phyloP scores from a whole-genome alignment of 768 basidiomycete genomes.

The Lactarius evosmus region DNA sequence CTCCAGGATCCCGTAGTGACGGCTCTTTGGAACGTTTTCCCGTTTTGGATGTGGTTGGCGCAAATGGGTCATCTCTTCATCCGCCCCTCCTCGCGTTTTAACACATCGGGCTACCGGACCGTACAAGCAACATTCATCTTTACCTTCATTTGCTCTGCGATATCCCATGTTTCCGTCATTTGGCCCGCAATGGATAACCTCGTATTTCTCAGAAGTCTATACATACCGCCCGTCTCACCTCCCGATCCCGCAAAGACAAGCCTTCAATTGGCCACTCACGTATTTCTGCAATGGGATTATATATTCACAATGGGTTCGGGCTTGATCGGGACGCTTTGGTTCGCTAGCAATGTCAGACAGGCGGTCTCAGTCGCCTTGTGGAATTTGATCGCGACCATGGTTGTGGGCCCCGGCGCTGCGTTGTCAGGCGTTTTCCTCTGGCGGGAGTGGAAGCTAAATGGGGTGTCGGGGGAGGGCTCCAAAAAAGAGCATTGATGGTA shows the following conservation, averaged over 20 bases:
- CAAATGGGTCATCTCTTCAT: conserved; percentile 21
- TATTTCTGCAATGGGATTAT: conserved; percentile 24
- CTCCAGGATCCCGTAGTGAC: conserved; percentile 25
- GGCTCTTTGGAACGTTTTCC: conserved; percentile 25
- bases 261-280: conserved; percentile 9
- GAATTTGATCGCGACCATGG: conserved; percentile 13
- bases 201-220: conserved; percentile 16
- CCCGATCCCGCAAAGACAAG: conserved; percentile 6
- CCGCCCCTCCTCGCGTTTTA: conserved; percentile 18
- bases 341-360: conserved; percentile 13
- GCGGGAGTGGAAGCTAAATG: conserved; percentile 23
- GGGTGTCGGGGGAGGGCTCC: background rate
- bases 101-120: conserved; percentile 24
- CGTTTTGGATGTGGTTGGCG: conserved; percentile 18
- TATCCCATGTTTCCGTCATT: conserved; percentile 18
- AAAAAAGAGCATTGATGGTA: background rate
- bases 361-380: conserved; percentile 11
- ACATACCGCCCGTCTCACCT: conserved; percentile 12
- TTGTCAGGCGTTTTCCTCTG: conserved; percentile 24
- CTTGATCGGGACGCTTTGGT: conserved; percentile 22
- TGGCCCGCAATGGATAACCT: conserved; percentile 2
- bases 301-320: conserved; percentile 18
- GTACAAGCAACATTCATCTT: conserved; percentile 23
- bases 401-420: conserved; percentile 25
- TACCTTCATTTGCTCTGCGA: conserved; percentile 18